A percentile compares a stretch with the other conserved stretches of the same genome.
Conservation (phyloP, 2,329 filamentous ascomycete genomes). For the Cladophialophora carrionii region DNA sequence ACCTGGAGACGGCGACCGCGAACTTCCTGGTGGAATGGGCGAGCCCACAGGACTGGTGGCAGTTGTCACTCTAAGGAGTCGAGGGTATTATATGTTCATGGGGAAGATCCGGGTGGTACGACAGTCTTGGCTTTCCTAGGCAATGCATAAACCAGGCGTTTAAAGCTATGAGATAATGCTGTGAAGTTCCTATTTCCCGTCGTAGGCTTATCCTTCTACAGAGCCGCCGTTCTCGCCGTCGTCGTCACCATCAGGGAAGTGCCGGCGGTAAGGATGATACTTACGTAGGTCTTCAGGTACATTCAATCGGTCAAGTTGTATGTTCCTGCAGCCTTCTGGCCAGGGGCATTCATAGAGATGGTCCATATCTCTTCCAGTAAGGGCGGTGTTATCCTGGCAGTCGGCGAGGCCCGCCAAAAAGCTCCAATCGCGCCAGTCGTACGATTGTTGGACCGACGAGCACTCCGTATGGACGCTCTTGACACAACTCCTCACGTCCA, state of each 20-base stretch:
- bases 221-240: background rate
- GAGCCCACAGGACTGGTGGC: background rate
- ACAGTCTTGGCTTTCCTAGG: background rate
- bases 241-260: background rate
- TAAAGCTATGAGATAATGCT: background rate
- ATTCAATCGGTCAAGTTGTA: background rate
- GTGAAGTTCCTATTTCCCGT: background rate
- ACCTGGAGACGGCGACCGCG: background rate
- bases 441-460: background rate
- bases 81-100: background rate
- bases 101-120: background rate
- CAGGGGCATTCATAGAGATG: background rate
- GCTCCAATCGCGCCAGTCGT: background rate
- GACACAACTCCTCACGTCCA: background rate
- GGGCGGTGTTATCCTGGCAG: background rate
- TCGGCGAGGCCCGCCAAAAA: background rate
- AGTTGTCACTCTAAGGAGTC: background rate
- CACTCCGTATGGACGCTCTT: background rate
- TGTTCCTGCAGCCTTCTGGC: background rate
- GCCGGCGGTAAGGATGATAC: background rate
- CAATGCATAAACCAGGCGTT: background rate
- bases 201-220: background rate
- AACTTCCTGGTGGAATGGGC: constrained; percentile 2
- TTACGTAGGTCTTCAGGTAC: background rate
- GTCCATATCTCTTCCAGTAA: background rate